A percentile compares a stretch with the other conserved stretches of the same genome.
These are phyloP conservation scores for Carallia brachiata DNA, from an alignment of 345 rosid species.

Conservation along the genomic window DNA sequence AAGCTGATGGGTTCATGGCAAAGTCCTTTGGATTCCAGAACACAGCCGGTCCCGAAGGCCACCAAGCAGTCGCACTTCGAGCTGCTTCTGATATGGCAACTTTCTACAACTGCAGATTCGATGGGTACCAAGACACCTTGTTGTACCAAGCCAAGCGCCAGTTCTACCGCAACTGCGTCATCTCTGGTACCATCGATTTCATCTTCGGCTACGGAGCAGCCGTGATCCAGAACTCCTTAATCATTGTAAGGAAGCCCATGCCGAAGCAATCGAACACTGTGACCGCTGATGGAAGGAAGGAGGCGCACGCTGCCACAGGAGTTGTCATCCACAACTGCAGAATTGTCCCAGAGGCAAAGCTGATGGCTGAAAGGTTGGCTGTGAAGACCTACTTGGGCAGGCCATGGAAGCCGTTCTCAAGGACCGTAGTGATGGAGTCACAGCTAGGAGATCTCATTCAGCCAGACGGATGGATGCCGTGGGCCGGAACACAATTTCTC, in stretches of 20 bases:
- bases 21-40: slow-evolving; percentile 59
- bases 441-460: slow-evolving; percentile 54
- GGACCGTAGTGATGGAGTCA: slow-evolving; percentile 55
- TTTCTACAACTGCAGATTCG: slow-evolving; percentile 57
- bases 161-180: slow-evolving; percentile 63
- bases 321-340: slow-evolving; percentile 72
- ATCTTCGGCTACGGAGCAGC: slow-evolving; percentile 62
- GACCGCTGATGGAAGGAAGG: slow-evolving; percentile 52
- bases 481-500: slow-evolving; percentile 34
- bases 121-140: slow-evolving; percentile 73
- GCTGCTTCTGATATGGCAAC: slow-evolving; percentile 52
- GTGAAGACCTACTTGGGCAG: slow-evolving; percentile 60
- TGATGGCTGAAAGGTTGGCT: slow-evolving; percentile 31
- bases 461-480: slow-evolving; percentile 53
- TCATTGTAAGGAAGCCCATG: slow-evolving; percentile 53
- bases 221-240: slow-evolving; percentile 61
- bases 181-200: slow-evolving; percentile 78
- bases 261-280: slow-evolving; percentile 46
- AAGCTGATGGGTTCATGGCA: slow-evolving; percentile 58
- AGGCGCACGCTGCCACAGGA: slow-evolving; percentile 32
- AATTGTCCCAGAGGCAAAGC: slow-evolving; percentile 58
- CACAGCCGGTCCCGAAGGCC: slow-evolving; percentile 67
- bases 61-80: slow-evolving; percentile 71
- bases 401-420: slow-evolving; percentile 64
- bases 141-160: slow-evolving; percentile 55